phyloP scores from a whole-genome alignment of 2,329 filamentous ascomycete species.

The Fusarium decemcellulare region DNA sequence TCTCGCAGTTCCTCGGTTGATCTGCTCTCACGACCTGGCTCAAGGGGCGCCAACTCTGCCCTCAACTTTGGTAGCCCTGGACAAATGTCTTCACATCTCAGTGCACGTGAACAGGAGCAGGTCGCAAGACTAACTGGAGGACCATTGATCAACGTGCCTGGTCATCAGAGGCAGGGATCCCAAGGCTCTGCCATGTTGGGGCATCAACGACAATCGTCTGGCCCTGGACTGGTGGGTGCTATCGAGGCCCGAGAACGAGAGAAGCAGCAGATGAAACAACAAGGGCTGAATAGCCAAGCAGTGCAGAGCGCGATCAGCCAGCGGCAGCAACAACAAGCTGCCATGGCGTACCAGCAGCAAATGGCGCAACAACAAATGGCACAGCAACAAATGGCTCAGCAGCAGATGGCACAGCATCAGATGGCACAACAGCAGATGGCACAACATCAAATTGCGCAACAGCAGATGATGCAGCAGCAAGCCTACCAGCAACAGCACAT shows the following conservation, averaged over 20 bases:
- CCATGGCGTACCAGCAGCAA: constrained; percentile 53
- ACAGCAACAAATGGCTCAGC: constrained; percentile 44
- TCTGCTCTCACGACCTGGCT: constrained; percentile 67
- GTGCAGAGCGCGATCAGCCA: constrained; percentile 42
- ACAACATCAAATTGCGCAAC: constrained; percentile 51
- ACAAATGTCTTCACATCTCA: constrained; percentile 71
- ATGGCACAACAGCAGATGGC: constrained; percentile 44
- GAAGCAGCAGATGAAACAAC: constrained; percentile 77
- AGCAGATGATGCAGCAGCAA: constrained; percentile 64
- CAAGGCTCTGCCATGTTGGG: constrained; percentile 70
- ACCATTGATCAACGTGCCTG: constrained; percentile 78
- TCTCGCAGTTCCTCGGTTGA: constrained; percentile 62
- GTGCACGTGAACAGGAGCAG: constrained; percentile 89
- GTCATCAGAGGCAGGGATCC: constrained; percentile 64
- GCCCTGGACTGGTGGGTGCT: constrained; percentile 79
- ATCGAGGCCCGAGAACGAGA: constrained; percentile 87
- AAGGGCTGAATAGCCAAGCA: constrained; percentile 67
- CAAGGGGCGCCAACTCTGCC: constrained; percentile 69
- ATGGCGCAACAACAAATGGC: constrained; percentile 47
- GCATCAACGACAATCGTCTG: constrained; percentile 64
- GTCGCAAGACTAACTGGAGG: constrained; percentile 86
- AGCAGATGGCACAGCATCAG: constrained; percentile 46
- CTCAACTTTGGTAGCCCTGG: constrained; percentile 62
- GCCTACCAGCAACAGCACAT: constrained; percentile 43
- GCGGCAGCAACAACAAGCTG: constrained; percentile 68